Evolutionary conservation across 1,284 basidiomycete species (phyloP).

Genomic region (Pseudozyma sp.): DNA sequence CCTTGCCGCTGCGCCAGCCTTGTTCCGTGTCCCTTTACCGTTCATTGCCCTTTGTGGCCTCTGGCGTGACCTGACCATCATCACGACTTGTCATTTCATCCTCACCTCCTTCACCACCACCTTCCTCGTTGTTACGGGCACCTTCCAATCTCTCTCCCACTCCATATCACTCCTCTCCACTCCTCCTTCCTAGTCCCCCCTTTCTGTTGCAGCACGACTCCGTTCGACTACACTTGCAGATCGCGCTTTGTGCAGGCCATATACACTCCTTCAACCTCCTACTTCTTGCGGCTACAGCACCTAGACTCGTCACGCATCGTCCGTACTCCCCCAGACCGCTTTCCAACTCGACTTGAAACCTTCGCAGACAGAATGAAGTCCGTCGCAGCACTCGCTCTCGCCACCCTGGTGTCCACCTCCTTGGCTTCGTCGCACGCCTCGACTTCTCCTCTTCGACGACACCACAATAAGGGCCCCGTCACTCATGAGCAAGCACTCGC

Average conservation of each 20-base stretch:
- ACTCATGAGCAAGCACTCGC: constrained; percentile 31
- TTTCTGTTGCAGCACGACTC: neutral
- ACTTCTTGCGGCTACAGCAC: constrained; percentile 8
- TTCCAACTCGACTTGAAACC: neutral
- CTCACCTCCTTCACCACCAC: constrained; percentile 9
- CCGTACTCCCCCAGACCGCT: constrained; percentile 1
- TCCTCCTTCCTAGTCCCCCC: neutral
- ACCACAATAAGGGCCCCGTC: constrained; percentile 33
- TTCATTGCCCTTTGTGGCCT: constrained; percentile 3
- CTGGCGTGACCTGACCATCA: neutral
- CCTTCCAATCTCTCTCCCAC: constrained; percentile 9
- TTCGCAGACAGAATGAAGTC: constrained; percentile 31
- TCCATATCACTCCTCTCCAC: constrained; percentile 2
- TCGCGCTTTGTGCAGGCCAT: constrained; percentile 9
- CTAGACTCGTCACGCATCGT: constrained; percentile 11
- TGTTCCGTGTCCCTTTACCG: constrained; percentile 1
- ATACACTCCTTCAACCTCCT: constrained; percentile 28
- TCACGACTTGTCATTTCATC: neutral
- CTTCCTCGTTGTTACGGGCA: constrained; percentile 1
- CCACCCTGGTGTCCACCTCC: constrained; percentile 31
- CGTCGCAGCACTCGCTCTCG: constrained; percentile 29
- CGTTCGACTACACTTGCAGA: constrained; percentile 3
- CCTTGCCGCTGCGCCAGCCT: neutral
- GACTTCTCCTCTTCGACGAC: constrained; percentile 22
- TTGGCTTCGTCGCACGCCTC: constrained; percentile 33